These are phyloP conservation scores for Sclerotinia sclerotiorum DNA, from an alignment of 2,329 filamentous ascomycete species.

Conservation along the genomic window DNA sequence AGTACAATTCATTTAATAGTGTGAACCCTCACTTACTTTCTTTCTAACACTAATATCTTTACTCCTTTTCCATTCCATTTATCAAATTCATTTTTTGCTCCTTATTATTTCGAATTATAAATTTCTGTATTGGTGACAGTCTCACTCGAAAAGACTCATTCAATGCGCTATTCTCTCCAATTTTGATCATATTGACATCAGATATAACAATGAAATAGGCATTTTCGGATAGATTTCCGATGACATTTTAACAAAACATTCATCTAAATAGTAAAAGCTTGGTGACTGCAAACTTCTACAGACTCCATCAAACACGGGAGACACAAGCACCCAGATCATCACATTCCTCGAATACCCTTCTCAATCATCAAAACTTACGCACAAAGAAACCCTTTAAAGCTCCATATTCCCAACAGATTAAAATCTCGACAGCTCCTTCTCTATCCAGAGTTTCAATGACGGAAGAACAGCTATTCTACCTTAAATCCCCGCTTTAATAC, in stretches of 20 bases:
- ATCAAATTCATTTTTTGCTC: background rate
- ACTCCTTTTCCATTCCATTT: background rate
- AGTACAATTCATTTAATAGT: background rate
- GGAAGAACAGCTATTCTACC: background rate
- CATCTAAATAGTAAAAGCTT: background rate
- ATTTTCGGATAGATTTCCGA: background rate
- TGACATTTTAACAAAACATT: background rate
- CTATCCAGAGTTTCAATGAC: background rate
- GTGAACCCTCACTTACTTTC: background rate
- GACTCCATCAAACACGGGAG: background rate
- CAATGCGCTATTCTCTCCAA: background rate
- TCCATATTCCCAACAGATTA: background rate
- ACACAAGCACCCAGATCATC: background rate
- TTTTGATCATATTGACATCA: background rate
- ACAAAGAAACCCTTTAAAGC: background rate
- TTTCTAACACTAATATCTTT: background rate
- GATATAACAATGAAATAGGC: background rate
- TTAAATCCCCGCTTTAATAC: slow-evolving; percentile 6
- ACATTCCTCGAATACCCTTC: background rate
- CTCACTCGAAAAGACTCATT: background rate
- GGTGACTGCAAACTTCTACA: background rate
- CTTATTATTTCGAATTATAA: background rate
- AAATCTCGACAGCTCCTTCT: slow-evolving; percentile 11
- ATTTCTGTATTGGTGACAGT: background rate
- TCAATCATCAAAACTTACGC: background rate